Base-by-base conservation (phyloP, 2,329 filamentous ascomycete genomes). In the Verticillium nonalfalfae region DNA sequence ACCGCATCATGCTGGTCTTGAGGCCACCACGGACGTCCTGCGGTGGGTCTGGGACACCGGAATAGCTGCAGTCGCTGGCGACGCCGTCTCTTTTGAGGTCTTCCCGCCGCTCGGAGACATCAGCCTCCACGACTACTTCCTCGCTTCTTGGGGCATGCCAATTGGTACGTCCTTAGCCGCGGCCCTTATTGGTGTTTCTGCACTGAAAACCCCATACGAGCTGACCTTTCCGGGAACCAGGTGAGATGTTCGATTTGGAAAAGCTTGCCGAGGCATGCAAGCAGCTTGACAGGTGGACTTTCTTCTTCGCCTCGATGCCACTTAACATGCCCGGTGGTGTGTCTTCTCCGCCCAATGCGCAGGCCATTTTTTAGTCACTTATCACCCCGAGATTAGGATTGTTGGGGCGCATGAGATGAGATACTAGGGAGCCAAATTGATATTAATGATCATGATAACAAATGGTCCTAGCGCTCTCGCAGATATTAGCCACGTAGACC, bases 131-230 rank as follows among this genome's bases (percentile, higher is more conserved):
- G 79, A 81, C 60, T 79, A 79, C 62, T 69, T 82, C 6, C 67
- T 81, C 13, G 76, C 78, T 3, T 78, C 78, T 13, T 84, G 81
- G 80, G 81, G 81, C 0, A 73, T 81, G 73, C 78, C 79, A 1
- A 79, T 82, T 40, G 79, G 80, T 57, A 21, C 55, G 55, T 57
- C 6, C 38, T n/a, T 13, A 11, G 40, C 5, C 40, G 40, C n/a
- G 40, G 18, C 45, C 45, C 10, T 6, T 31, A 1, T 52, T 4
- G n/a, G 45, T 52, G 6, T n/a, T 52, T 31, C 18, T 31, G 26
- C 45, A 52, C 45, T 31, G 1, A 18, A 52, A 2, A 52, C 13
- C 1, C 2, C 45, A 52, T 52, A 7, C 21, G 9, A 50, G 40
- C 45, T 52, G 45, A 52, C 45, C 18, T 5, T 3, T 52, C 18